Conservation (phyloP, 2,329 filamentous ascomycete genomes). For the Chrysoporthe cubensis region DNA sequence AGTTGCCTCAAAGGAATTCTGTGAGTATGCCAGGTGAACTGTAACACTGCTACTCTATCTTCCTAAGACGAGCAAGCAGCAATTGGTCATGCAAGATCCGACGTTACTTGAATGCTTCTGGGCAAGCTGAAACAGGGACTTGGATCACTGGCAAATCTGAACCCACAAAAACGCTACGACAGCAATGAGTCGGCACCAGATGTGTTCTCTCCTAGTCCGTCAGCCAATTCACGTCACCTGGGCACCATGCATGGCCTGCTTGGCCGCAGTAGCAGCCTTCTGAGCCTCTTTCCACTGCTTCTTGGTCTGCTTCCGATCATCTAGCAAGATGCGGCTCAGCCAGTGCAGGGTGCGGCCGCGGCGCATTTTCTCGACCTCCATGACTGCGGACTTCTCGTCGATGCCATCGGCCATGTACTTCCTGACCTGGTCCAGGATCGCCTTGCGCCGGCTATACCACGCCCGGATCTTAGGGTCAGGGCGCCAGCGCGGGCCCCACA, state of each 20-base stretch:
- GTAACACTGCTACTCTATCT: not conserved
- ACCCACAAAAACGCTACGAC: not conserved
- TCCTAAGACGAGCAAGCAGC: not conserved
- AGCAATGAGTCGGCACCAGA: not conserved
- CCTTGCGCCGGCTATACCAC: constrained; percentile 45
- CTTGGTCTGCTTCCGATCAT: constrained; percentile 40
- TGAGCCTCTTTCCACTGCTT: constrained; percentile 30
- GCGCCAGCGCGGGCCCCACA: constrained; percentile 44
- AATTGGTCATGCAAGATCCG: not conserved
- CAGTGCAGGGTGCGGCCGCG: constrained; percentile 43
- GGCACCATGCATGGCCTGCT: constrained; percentile 17
- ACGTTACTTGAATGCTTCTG: not conserved
- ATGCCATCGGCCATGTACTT: constrained; percentile 42
- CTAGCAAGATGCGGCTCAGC: constrained; percentile 41
- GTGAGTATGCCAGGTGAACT: not conserved
- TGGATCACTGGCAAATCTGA: not conserved
- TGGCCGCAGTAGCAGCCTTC: constrained; percentile 29
- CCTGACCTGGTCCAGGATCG: constrained; percentile 46
- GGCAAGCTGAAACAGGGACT: not conserved
- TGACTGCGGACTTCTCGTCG: constrained; percentile 41
- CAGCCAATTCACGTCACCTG: constrained; percentile 7
- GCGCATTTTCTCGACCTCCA: constrained; percentile 42
- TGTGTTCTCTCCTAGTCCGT: not conserved
- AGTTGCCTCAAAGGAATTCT: not conserved
- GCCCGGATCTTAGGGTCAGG: constrained; percentile 42